Conservation (phyloP, 768 basidiomycete genomes). For the Leccinum subgranulosum region DNA sequence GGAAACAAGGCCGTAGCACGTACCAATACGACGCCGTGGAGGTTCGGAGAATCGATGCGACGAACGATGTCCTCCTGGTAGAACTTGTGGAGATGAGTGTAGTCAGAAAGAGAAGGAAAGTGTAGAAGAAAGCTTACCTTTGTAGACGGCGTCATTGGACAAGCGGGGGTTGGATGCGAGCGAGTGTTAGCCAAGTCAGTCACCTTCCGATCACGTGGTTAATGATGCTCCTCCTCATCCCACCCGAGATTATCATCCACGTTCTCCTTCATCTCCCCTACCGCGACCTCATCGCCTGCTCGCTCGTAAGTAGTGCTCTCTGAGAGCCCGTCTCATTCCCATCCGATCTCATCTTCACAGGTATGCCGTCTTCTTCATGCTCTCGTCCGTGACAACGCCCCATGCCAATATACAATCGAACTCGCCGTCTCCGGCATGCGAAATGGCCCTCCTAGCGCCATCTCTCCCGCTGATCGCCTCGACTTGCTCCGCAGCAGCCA, state of each 20-base stretch:
- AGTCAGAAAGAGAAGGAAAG: not conserved
- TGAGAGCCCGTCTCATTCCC: no score
- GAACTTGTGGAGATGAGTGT: conserved; percentile 38
- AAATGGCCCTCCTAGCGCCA: conserved; percentile 32
- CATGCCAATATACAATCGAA: conserved; percentile 43
- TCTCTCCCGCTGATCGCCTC: conserved; percentile 35
- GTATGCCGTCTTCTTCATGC: conserved; percentile 33
- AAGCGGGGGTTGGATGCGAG: conserved; percentile 6
- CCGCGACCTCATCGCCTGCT: conserved; percentile 28
- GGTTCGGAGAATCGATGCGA: conserved; percentile 37
- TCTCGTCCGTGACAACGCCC: conserved; percentile 28
- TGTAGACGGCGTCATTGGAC: conserved; percentile 32
- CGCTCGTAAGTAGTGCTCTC: conserved; percentile 21
- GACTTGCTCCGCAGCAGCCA: conserved; percentile 38
- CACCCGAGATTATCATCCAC: conserved; percentile 24
- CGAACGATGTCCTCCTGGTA: conserved; percentile 69
- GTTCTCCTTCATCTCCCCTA: conserved; percentile 19
- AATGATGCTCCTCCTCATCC: conserved; percentile 15
- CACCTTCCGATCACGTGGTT: not conserved
- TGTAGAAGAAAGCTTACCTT: conserved; percentile 24
- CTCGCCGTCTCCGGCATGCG: conserved; percentile 43
- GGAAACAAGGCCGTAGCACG: not conserved
- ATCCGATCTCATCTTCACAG: conserved; percentile 16
- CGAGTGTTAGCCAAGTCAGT: no score
- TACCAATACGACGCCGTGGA: conserved; percentile 67